Percentiles rank a stretch among this genome's conserved stretches.
These are phyloP conservation scores for Fusarium sp. DNA, from an alignment of 2,329 filamentous ascomycete species.

Conservation along the genomic window DNA sequence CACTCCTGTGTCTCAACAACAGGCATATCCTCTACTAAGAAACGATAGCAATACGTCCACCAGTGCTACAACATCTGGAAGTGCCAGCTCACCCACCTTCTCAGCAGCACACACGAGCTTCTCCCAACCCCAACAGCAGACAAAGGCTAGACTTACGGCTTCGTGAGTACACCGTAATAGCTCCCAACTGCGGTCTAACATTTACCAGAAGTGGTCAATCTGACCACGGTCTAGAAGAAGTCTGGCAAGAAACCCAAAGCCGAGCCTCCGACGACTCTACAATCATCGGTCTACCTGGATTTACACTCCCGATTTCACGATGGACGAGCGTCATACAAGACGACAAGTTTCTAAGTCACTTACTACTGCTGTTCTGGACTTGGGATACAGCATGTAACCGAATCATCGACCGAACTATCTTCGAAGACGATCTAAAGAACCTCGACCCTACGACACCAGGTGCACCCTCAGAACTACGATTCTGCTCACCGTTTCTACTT, in stretches of 20 bases:
- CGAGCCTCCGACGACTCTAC: background rate
- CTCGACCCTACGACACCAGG: conserved; percentile 2
- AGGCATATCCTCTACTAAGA: background rate
- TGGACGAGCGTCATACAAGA: conserved; percentile 26
- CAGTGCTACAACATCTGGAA: conserved; percentile 7
- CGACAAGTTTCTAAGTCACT: conserved; percentile 24
- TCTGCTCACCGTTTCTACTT: conserved; percentile 36
- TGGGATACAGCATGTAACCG: conserved; percentile 31
- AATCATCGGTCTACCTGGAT: conserved; percentile 8
- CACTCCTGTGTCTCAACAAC: background rate
- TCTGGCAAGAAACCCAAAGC: conserved; percentile 1
- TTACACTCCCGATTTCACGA: conserved; percentile 23
- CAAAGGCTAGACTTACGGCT: conserved; percentile 11
- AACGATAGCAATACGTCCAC: conserved; percentile 6
- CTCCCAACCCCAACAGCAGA: background rate
- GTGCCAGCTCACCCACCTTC: background rate
- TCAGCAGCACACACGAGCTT: background rate
- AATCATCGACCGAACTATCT: conserved; percentile 25
- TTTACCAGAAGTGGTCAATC: background rate
- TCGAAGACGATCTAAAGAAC: conserved; percentile 27
- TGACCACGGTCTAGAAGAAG: conserved; percentile 9
- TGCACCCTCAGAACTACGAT: conserved; percentile 10
- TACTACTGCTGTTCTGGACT: conserved; percentile 27
- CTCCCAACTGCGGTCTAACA: background rate
- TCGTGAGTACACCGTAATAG: conserved; percentile 6